Evolutionary conservation across 2,329 filamentous ascomycete genomes (phyloP), one percentile per base, ranked within the genome.

Genomic region (Aspergillus terreus): DNA sequence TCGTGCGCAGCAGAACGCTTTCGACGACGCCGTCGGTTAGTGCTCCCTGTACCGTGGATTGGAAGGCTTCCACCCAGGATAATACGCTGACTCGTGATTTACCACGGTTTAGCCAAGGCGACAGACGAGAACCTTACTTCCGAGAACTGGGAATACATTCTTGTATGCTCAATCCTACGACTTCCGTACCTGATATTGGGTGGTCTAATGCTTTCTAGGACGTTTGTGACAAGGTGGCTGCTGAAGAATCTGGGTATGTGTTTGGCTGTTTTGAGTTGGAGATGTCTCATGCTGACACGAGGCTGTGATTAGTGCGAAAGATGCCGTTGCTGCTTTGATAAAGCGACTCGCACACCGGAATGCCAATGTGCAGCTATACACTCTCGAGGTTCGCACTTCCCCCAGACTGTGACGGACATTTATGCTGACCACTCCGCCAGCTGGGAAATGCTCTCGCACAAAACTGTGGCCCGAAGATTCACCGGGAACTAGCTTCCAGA

Each of bases 71-170:
- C 11, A n/a, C 11, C 25, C 19, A 32, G 32, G 7, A 30, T 40
- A 19, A 27, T 12, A 50, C 49, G 58, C 63, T 73, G 54, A 71
- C 57, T 36, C 53, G 59, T 62, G 30, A 4, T 61, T 51, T 48
- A 53, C 56, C 40, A 45, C 40, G 47, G 15, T 63, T 60, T 64
- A 86, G 85, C 83, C 66, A 88, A 88, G 75, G 92, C 94, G 67
- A 99, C 94, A 51, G 94, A 99, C 74, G 94, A 99, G 81, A 99
- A 96, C 74, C 82, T 97, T 63, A 97, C 92, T 19, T 88, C 86
- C 27, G 83, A 95, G 73, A 87, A 88, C 69, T 88, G 85, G 85
- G 85, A 87, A 68, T 85, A 78, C 60, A 86, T 86, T 60, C 75
- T 86, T 63, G 79, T 82, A 76, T 57, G 74, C 53, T 30, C n/a